Percentiles rank a stretch among this genome's conserved stretches.
These are phyloP conservation scores for Catenaria anguillulae DNA, from an alignment of 371 early-diverging fungal genomes.

Conservation along the genomic window DNA sequence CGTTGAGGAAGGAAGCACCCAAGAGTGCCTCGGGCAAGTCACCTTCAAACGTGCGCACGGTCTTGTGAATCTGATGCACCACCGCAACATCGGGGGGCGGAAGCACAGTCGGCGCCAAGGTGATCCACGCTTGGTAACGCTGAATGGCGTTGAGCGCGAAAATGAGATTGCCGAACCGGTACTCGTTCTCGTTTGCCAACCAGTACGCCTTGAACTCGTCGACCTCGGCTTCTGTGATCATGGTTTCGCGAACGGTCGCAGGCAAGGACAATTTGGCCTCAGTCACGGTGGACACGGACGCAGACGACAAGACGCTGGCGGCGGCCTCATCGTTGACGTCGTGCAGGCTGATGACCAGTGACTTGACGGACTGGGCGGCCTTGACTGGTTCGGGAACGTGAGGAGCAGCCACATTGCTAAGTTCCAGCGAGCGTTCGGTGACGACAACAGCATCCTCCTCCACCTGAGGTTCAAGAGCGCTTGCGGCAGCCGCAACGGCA, in stretches of 20 bases:
- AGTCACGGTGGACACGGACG: too few species aligned
- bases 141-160: neutral
- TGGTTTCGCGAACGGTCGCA: neutral
- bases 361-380: too few species aligned
- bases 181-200: neutral
- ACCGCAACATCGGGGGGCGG: neutral
- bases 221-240: neutral
- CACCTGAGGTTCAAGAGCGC: too few species aligned
- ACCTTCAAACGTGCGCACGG: neutral
- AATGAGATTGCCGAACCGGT: neutral
- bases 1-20: neutral
- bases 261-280: too few species aligned
- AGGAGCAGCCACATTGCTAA: neutral
- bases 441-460: too few species aligned
- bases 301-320: too few species aligned
- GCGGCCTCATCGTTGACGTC: too few species aligned
- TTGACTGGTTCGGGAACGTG: too few species aligned
- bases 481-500: too few species aligned
- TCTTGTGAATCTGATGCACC: neutral
- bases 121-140: neutral
- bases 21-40: neutral
- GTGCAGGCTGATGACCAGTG: too few species aligned
- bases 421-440: neutral
- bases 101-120: neutral
- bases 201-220: neutral